Conservation (phyloP, 2,329 filamentous ascomycete genomes). For the Chrysoporthe puriensis region DNA sequence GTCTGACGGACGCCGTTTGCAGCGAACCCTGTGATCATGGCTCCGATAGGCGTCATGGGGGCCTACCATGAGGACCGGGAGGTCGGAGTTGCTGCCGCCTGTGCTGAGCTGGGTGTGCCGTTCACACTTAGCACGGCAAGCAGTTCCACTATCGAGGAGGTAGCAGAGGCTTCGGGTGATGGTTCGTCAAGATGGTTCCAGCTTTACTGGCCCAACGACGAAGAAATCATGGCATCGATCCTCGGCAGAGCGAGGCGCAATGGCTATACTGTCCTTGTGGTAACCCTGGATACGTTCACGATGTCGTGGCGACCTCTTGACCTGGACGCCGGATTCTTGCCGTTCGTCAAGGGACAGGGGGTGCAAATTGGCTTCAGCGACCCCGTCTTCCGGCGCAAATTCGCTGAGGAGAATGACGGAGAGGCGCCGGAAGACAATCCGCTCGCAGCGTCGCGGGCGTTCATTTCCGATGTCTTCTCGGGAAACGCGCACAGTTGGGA, state of each 20-base stretch:
- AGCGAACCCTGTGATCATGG: constrained; percentile 59
- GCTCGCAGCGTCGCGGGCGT: constrained; percentile 53
- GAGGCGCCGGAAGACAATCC: constrained; percentile 52
- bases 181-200: constrained; percentile 70
- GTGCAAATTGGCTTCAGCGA: constrained; percentile 67
- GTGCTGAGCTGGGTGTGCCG: constrained; percentile 62
- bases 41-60: constrained; percentile 70
- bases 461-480: constrained; percentile 57
- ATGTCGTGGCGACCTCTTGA: constrained; percentile 72
- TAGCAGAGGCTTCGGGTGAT: constrained; percentile 58
- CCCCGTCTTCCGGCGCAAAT: constrained; percentile 64
- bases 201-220: constrained; percentile 72
- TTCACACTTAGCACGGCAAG: constrained; percentile 71
- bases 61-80: constrained; percentile 71
- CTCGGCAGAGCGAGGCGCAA: constrained; percentile 62
- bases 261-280: constrained; percentile 68
- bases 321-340: constrained; percentile 64
- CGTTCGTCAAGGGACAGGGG: constrained; percentile 63
- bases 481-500: constrained; percentile 62
- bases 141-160: constrained; percentile 66
- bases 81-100: constrained; percentile 64
- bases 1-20: constrained; percentile 17
- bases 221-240: constrained; percentile 67
- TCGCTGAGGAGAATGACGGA: constrained; percentile 53
- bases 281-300: constrained; percentile 73